Base-by-base conservation (phyloP, 2,329 filamentous ascomycete genomes). In the Alternaria sp. region DNA sequence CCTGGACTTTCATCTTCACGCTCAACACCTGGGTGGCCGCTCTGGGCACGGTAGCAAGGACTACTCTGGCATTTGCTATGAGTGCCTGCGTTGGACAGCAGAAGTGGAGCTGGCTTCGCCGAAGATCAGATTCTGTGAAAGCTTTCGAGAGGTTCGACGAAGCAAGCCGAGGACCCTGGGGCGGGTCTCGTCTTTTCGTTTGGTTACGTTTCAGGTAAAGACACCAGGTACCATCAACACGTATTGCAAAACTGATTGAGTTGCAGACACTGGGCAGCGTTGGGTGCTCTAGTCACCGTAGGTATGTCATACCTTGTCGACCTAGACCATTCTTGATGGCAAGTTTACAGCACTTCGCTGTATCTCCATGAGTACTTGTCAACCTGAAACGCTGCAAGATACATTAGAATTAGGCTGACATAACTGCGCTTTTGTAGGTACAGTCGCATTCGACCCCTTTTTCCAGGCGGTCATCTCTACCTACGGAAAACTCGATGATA, bases 41-140 rank as follows among this genome's bases (percentile, higher is more conserved):
- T 12, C 37, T 67, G 8, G 66, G 64, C 1, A 70, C 66, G 4
- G 30, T 67, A 8, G 57, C 61, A 11, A 43, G 66, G 30, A 65
- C 58, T 2, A 57, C 51, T 9, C 64, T 68, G 3, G 61, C 66
- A 1, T 67, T 70, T 41, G 59, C 68, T 12, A 14, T 68, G 9
- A 65, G 59, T 33, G 53, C 65, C 2, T 68, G 68, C 20, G 55
- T 70, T 14, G 64, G 68, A 3, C 68, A 70, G 26, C 58, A 61
- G 7, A 67, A 69, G 21, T 69, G 66, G 64, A 58, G 18, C 11
- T 70, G 68, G 68, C 14, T 69, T 3, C 10, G 18, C 0, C 47
- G 30, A n/a, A 62, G 33, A 5, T 21, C 61, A 14, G 68, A 63
- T 5, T 33, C n/a, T 2, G 18, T 69, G 0, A n/a, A 33, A 1